Evolutionary conservation across 2,329 filamentous ascomycete genomes (phyloP).

Genomic region (Aspergillus novofumigatus): DNA sequence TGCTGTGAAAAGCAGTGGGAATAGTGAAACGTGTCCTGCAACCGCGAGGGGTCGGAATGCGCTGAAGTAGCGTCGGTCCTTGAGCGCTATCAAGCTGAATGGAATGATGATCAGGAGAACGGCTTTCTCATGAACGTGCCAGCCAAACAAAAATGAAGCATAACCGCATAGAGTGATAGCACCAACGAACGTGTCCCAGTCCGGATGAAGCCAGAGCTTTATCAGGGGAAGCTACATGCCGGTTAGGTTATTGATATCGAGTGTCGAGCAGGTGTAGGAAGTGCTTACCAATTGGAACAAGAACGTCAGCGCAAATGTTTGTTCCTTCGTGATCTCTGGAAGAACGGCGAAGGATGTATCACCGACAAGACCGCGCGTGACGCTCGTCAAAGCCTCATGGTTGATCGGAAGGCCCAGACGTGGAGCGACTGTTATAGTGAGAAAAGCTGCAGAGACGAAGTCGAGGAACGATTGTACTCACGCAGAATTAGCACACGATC

Average conservation of each 20-base stretch:
- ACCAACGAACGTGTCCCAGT: constrained; percentile 85
- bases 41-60: constrained; percentile 91
- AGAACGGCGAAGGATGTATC: constrained; percentile 92
- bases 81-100: constrained; percentile 86
- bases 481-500: constrained; percentile 79
- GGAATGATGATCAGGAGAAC: constrained; percentile 91
- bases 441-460: constrained; percentile 10
- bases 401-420: constrained; percentile 72
- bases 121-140: constrained; percentile 98
- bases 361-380: constrained; percentile 87
- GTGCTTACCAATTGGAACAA: constrained; percentile 65
- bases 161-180: constrained; percentile 91
- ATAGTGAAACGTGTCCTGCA: constrained; percentile 89
- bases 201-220: constrained; percentile 75
- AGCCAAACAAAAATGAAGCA: constrained; percentile 93
- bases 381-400: constrained; percentile 72
- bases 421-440: constrained; percentile 65
- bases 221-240: constrained; percentile 61
- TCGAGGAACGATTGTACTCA: constrained; percentile 43
- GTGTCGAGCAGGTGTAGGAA: not conserved
- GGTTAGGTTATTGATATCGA: constrained; percentile 16
- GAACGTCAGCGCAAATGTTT: constrained; percentile 79
- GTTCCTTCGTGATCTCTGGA: constrained; percentile 74
- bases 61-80: constrained; percentile 82
- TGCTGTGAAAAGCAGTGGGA: constrained; percentile 86